Percentiles rank a stretch among this genome's conserved stretches.
These are phyloP conservation scores for Trichoderma hamatum DNA, from an alignment of 2,329 filamentous ascomycete species.

Conservation along the genomic window DNA sequence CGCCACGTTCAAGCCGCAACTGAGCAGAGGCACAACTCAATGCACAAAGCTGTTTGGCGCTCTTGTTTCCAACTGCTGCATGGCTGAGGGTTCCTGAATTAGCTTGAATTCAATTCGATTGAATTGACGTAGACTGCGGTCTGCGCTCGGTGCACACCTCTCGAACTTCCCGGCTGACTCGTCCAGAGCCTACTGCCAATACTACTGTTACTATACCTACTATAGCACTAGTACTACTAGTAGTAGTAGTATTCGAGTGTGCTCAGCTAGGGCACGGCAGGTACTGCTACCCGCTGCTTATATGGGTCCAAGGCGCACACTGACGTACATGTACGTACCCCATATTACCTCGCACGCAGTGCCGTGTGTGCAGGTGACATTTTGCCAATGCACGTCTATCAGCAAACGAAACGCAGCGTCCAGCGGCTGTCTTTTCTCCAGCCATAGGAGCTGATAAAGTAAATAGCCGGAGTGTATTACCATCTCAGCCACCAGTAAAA, in stretches of 20 bases:
- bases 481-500: not conserved
- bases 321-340: not conserved
- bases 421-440: not conserved
- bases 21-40: not conserved
- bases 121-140: not conserved
- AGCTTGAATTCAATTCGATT: not conserved
- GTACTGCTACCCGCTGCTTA: not conserved
- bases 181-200: not conserved
- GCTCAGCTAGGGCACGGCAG: too few species aligned
- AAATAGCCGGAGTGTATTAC: not conserved
- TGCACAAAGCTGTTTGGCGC: not conserved
- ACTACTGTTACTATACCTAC: not conserved
- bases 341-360: not conserved
- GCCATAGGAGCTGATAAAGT: not conserved
- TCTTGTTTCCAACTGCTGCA: not conserved
- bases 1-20: slow-evolving; percentile 19
- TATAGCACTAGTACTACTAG: too few species aligned
- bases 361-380: not conserved
- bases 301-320: not conserved
- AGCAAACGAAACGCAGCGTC: not conserved
- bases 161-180: not conserved
- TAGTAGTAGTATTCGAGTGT: too few species aligned
- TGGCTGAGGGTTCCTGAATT: not conserved
- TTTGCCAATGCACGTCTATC: not conserved
- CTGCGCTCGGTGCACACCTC: not conserved